phyloP scores from a whole-genome alignment of 2,329 filamentous ascomycete genomes.

The Hansfordia pulvinata region DNA sequence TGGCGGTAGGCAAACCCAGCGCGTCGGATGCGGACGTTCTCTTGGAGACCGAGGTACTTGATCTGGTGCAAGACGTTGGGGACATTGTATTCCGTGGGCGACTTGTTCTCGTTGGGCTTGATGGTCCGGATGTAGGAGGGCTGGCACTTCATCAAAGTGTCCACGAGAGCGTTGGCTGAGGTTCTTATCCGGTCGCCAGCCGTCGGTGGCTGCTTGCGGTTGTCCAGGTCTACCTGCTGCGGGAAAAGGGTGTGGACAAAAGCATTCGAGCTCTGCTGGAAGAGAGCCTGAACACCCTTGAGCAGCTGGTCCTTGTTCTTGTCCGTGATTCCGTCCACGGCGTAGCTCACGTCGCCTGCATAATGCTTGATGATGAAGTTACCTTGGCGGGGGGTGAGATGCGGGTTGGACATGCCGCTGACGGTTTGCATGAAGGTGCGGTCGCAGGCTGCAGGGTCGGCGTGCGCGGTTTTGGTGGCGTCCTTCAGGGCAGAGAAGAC shows the following conservation, averaged over 20 bases:
- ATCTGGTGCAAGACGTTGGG: slow-evolving; percentile 94
- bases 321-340: slow-evolving; percentile 92
- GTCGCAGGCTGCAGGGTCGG: slow-evolving; percentile 86
- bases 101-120: slow-evolving; percentile 99
- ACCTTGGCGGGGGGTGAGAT: slow-evolving; percentile 83
- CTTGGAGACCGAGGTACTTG: slow-evolving; percentile 97
- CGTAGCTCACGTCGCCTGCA: slow-evolving; percentile 90
- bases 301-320: slow-evolving; percentile 98
- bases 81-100: slow-evolving; percentile 79
- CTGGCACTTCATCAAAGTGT: slow-evolving; percentile 92
- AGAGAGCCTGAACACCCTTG: slow-evolving; percentile 83
- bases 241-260: slow-evolving; percentile 89
- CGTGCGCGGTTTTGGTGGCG: slow-evolving; percentile 95
- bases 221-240: slow-evolving; percentile 86
- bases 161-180: slow-evolving; percentile 88
- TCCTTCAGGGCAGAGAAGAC: slow-evolving; percentile 95
- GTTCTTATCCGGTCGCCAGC: slow-evolving; percentile 92
- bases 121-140: slow-evolving; percentile 98
- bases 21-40: slow-evolving; percentile 93
- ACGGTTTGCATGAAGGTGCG: slow-evolving; percentile 90
- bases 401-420: slow-evolving; percentile 81
- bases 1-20: slow-evolving; percentile 96
- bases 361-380: slow-evolving; percentile 99
- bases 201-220: slow-evolving; percentile 84
- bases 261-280: slow-evolving; percentile 67